These are phyloP conservation scores for Fraxinus velutina DNA, from an alignment of 305 asterid genomes.

Conservation along the genomic window DNA sequence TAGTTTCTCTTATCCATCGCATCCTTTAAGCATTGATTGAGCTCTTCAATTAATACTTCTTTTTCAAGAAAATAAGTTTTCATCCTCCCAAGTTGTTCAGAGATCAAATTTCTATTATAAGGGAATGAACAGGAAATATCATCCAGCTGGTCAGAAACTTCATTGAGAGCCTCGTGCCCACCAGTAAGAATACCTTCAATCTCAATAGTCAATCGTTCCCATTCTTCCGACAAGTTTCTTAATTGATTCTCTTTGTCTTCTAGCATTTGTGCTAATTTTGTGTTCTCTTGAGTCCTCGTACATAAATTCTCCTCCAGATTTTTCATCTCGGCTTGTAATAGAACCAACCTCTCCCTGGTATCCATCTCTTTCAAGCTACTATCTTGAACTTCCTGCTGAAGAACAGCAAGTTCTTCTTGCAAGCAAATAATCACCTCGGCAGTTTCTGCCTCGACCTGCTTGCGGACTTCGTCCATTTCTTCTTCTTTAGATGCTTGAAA, in stretches of 20 bases:
- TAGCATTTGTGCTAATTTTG: slow-evolving; percentile 43
- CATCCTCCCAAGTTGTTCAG: slow-evolving; percentile 65
- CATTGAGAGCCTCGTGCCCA: slow-evolving; percentile 69
- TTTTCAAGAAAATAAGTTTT: slow-evolving; percentile 56
- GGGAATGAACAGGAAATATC: slow-evolving; percentile 51
- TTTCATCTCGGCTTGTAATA: slow-evolving; percentile 47
- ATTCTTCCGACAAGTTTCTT: slow-evolving; percentile 44
- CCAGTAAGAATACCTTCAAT: slow-evolving; percentile 64
- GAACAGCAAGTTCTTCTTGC: slow-evolving; percentile 83
- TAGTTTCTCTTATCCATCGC: slow-evolving; percentile 60
- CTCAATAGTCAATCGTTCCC: slow-evolving; percentile 53
- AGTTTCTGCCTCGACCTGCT: slow-evolving; percentile 96
- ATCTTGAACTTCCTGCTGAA: slow-evolving; percentile 73
- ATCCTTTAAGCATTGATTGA: slow-evolving; percentile 64
- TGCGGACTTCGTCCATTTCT: slow-evolving; percentile 78
- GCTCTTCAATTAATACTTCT: slow-evolving; percentile 64
- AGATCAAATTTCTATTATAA: slow-evolving; percentile 48
- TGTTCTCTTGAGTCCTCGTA: slow-evolving; percentile 48
- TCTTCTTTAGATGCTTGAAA: slow-evolving; percentile 59
- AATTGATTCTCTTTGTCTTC: slow-evolving; percentile 56
- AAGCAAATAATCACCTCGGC: slow-evolving; percentile 95
- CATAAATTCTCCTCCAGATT: slow-evolving; percentile 44
- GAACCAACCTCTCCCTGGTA: slow-evolving; percentile 41
- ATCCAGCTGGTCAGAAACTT: slow-evolving; percentile 57
- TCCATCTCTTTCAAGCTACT: slow-evolving; percentile 66